Evolutionary conservation across 257 asterid genomes (phyloP).

Genomic region (Solanum sitiens): DNA sequence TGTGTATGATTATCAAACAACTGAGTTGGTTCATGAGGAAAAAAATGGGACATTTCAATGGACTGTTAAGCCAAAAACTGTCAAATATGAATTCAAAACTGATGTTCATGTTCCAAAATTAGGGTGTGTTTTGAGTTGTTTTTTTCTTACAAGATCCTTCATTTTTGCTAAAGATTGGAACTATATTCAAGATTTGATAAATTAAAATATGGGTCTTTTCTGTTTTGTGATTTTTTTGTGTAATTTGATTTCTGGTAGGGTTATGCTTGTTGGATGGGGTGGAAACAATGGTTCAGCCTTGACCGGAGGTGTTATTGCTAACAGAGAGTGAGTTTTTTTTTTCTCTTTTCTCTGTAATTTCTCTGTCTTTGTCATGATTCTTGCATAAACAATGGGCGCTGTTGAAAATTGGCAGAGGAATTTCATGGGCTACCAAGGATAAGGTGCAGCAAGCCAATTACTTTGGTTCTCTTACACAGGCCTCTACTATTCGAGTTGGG

Average conservation of each 20-base stretch:
- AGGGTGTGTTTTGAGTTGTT: constrained; percentile 35
- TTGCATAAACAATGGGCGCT: neutral
- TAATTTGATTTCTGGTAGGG: constrained; percentile 29
- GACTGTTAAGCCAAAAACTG: constrained; percentile 87
- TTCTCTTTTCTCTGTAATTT: too few species aligned
- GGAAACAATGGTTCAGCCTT: constrained; percentile 97
- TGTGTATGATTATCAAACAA: constrained; percentile 72
- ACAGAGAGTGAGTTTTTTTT: constrained; percentile 67
- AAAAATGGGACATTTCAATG: constrained; percentile 68
- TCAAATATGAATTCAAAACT: constrained; percentile 79
- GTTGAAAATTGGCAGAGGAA: constrained; percentile 48
- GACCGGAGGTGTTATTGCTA: constrained; percentile 89
- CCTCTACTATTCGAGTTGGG: constrained; percentile 83
- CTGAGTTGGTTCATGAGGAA: constrained; percentile 87
- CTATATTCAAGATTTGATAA: neutral
- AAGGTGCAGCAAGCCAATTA: constrained; percentile 90
- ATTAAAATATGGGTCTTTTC: neutral
- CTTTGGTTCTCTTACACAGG: constrained; percentile 92
- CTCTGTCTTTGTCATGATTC: neutral
- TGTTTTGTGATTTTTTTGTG: neutral
- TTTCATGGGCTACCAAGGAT: constrained; percentile 97
- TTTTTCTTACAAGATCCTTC: neutral
- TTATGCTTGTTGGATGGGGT: constrained; percentile 99
- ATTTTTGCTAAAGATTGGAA: neutral
- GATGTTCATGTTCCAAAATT: constrained; percentile 72